A percentile compares a stretch with the other conserved stretches of the same genome.
These are phyloP conservation scores for Zizania palustris DNA, from an alignment of 202 grass and related monocot genomes.

Conservation along the genomic window DNA sequence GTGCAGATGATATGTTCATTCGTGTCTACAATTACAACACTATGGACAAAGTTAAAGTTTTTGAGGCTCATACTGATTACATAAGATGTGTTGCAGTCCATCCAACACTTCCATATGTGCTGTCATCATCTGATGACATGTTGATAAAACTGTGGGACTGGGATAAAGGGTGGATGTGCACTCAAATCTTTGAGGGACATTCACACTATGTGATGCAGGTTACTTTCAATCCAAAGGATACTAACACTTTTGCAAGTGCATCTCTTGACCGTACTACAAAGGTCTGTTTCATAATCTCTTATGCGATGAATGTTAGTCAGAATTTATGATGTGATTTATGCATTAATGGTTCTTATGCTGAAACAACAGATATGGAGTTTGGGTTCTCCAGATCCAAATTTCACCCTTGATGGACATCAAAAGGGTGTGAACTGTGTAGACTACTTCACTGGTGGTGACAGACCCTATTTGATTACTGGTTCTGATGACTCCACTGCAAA, in stretches of 20 bases:
- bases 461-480: constrained; percentile 86
- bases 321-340: constrained; percentile 26
- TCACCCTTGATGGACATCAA: constrained; percentile 81
- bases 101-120: constrained; percentile 80
- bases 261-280: constrained; percentile 89
- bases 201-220: constrained; percentile 95
- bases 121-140: constrained; percentile 93
- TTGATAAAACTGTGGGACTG: constrained; percentile 92
- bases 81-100: constrained; percentile 91
- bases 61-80: constrained; percentile 90
- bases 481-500: constrained; percentile 91
- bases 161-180: constrained; percentile 89
- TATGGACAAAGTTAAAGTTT: constrained; percentile 95
- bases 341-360: constrained; percentile 21
- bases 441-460: constrained; percentile 88
- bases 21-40: constrained; percentile 95
- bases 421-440: constrained; percentile 94
- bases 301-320: constrained; percentile 6
- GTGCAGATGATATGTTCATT: constrained; percentile 94
- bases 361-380: constrained; percentile 82
- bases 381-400: constrained; percentile 88
- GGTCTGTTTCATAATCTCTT: constrained; percentile 40
- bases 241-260: constrained; percentile 83
- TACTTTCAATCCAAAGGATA: constrained; percentile 89
- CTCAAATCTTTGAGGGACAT: constrained; percentile 91